Evolutionary conservation across 495 filamentous ascomycete species (phyloP).

Genomic region (Penicillium herquei): DNA sequence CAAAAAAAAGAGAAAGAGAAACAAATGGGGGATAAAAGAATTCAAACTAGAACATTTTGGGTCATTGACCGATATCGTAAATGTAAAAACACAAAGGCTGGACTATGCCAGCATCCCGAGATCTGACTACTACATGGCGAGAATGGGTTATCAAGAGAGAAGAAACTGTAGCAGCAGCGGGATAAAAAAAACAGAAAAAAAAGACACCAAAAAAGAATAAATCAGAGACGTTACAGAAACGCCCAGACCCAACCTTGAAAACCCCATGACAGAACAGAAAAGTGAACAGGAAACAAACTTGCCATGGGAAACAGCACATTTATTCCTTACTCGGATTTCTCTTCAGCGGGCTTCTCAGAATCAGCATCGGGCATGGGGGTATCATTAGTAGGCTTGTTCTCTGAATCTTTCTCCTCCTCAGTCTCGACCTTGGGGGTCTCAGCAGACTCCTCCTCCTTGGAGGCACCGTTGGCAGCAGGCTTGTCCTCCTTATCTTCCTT

Average conservation of each 20-base stretch:
- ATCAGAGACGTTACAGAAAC: not conserved
- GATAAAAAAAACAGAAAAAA: slow-evolving; percentile 1
- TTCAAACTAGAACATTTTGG: not conserved
- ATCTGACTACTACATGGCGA: slow-evolving; percentile 6
- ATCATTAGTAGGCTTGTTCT: slow-evolving; percentile 45
- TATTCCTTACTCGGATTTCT: slow-evolving; percentile 13
- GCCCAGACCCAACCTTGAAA: too few relatives aligned
- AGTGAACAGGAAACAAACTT: not conserved
- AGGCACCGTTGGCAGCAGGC: slow-evolving; percentile 49
- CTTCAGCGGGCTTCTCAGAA: slow-evolving; percentile 14
- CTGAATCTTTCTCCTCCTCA: slow-evolving; percentile 46
- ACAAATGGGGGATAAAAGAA: not conserved
- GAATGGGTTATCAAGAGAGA: not conserved
- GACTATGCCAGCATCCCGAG: not conserved
- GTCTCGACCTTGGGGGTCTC: slow-evolving; percentile 44
- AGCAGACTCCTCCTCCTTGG: slow-evolving; percentile 45
- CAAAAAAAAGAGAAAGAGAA: not conserved
- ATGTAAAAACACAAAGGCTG: slow-evolving; percentile 2
- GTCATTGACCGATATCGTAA: not conserved
- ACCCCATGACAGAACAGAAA: not conserved
- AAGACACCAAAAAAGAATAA: slow-evolving; percentile 1
- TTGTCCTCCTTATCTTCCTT: slow-evolving; percentile 48
- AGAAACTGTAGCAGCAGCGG: not conserved
- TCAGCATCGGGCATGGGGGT: slow-evolving; percentile 37
- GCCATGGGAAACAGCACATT: not conserved